Conservation (phyloP, 768 basidiomycete species). For the Suillus hirtellus region DNA sequence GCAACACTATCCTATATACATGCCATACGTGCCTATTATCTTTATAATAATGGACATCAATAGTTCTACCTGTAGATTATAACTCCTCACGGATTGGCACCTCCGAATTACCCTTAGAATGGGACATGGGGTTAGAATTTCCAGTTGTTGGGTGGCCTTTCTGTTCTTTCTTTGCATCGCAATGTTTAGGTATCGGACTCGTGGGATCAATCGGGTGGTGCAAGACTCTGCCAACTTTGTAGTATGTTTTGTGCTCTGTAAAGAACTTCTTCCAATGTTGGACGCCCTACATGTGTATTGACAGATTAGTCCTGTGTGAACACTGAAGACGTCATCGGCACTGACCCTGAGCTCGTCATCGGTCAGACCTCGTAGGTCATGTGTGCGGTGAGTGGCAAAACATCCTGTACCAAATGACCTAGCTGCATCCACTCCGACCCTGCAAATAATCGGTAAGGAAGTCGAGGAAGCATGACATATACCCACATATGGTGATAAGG, state of each 20-base stretch:
- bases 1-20: slow-evolving; percentile 17
- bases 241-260: slow-evolving; percentile 75
- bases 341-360: slow-evolving; percentile 70
- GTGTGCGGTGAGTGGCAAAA: slow-evolving; percentile 86
- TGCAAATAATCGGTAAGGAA: slow-evolving; percentile 31
- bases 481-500: slow-evolving; percentile 71
- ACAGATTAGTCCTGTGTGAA: slow-evolving; percentile 7
- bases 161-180: slow-evolving; percentile 60
- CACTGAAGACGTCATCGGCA: slow-evolving; percentile 10
- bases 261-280: slow-evolving; percentile 93
- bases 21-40: slow-evolving; percentile 23
- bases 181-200: slow-evolving; percentile 73
- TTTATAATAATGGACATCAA: slow-evolving; percentile 20
- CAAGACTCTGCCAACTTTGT: slow-evolving; percentile 71
- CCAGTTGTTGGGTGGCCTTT: slow-evolving; percentile 26
- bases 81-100: slow-evolving; percentile 28
- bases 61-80: slow-evolving; percentile 25
- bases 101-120: slow-evolving; percentile 11
- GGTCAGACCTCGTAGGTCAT: slow-evolving; percentile 83
- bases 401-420: slow-evolving; percentile 93
- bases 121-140: slow-evolving; percentile 28
- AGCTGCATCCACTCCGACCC: slow-evolving; percentile 87
- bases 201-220: slow-evolving; percentile 77
- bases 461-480: slow-evolving; percentile 6
- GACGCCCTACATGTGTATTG: slow-evolving; percentile 52